phyloP scores from a whole-genome alignment of 176 grass and related monocot species.

The Dactylis glomerata region DNA sequence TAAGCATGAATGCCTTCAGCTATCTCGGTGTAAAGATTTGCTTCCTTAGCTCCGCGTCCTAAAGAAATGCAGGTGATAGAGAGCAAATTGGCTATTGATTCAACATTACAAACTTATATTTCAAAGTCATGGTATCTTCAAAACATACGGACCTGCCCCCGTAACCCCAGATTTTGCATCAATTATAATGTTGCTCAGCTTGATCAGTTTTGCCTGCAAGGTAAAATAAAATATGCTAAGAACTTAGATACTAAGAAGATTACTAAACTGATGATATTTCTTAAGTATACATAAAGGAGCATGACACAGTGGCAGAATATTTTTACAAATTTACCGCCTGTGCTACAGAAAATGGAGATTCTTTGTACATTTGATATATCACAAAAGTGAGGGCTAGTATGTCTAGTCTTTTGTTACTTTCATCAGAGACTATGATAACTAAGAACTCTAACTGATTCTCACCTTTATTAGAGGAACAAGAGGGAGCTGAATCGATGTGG shows the following conservation, averaged over 20 bases:
- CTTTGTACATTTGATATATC: background rate
- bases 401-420: background rate
- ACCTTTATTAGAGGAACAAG: constrained; percentile 93
- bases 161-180: constrained; percentile 98
- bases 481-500: constrained; percentile 94
- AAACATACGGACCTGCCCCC: constrained; percentile 66
- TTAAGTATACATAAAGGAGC: background rate
- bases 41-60: constrained; percentile 99
- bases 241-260: constrained; percentile 12
- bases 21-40: constrained; percentile 97
- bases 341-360: background rate
- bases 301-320: background rate
- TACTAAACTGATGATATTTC: background rate
- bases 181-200: constrained; percentile 84
- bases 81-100: background rate
- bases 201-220: constrained; percentile 70
- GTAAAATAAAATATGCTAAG: constrained; percentile 31
- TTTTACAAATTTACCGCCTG: background rate
- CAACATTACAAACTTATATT: background rate
- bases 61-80: constrained; percentile 16
- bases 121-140: background rate
- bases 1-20: constrained; percentile 94
- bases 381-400: background rate
- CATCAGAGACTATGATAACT: background rate
- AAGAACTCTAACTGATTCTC: constrained; percentile 10